Evolutionary conservation across 2,329 filamentous ascomycete genomes (phyloP).

Genomic region (Ophiocordyceps sinensis): DNA sequence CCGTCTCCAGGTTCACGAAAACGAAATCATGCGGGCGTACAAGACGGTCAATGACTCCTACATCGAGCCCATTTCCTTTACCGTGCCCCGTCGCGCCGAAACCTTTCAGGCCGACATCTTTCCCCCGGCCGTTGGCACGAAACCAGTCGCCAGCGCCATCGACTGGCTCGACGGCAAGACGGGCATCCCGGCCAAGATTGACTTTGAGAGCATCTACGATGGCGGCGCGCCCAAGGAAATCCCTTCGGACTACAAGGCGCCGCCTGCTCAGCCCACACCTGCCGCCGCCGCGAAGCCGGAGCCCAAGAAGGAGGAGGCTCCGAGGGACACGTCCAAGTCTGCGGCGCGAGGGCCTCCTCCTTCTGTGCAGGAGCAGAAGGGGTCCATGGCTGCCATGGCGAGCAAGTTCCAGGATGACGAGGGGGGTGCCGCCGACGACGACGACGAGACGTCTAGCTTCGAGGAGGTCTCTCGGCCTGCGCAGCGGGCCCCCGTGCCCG

Average conservation of each 20-base stretch:
- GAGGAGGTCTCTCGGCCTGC: slow-evolving; percentile 70
- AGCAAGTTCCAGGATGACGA: slow-evolving; percentile 72
- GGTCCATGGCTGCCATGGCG: slow-evolving; percentile 72
- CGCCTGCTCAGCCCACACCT: slow-evolving; percentile 31
- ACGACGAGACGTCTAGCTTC: slow-evolving; percentile 65
- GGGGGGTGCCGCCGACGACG: slow-evolving; percentile 42
- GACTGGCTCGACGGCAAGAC: slow-evolving; percentile 86
- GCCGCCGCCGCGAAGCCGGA: slow-evolving; percentile 25
- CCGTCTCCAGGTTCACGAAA: slow-evolving; percentile 60
- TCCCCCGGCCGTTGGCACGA: slow-evolving; percentile 67
- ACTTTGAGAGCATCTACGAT: slow-evolving; percentile 83
- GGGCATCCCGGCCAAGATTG: slow-evolving; percentile 77
- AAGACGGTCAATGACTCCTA: slow-evolving; percentile 93
- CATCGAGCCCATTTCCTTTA: slow-evolving; percentile 95
- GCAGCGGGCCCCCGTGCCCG: slow-evolving; percentile 37
- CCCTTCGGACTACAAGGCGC: slow-evolving; percentile 51
- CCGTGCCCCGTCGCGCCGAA: slow-evolving; percentile 83
- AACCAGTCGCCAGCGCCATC: slow-evolving; percentile 61
- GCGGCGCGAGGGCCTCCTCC: slow-evolving; percentile 38
- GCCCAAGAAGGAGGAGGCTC: slow-evolving; percentile 24
- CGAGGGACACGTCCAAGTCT: slow-evolving; percentile 42
- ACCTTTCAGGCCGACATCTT: slow-evolving; percentile 97
- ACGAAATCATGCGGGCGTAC: slow-evolving; percentile 89
- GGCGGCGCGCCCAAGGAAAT: slow-evolving; percentile 70
- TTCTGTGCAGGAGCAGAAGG: slow-evolving; percentile 71